Evolutionary conservation across 306 rosid genomes (phyloP).

Genomic region (Pterocarpus macrocarpus): DNA sequence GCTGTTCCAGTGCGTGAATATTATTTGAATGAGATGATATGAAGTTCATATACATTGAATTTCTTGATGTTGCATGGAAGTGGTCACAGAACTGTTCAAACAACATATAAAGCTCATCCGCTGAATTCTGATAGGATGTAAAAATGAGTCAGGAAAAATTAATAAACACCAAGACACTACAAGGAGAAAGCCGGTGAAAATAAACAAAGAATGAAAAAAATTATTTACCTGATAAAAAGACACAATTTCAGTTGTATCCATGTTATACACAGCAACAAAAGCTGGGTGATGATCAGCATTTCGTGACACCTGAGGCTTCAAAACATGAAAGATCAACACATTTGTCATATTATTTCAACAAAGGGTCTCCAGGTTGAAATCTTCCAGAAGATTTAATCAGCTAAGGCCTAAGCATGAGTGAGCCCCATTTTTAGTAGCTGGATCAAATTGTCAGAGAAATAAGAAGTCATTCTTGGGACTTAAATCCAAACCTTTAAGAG

Average conservation of each 20-base stretch:
- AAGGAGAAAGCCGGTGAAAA: slow-evolving; percentile 35
- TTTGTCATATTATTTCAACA: slow-evolving; percentile 42
- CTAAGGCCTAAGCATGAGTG: slow-evolving; percentile 5
- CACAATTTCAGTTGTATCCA: slow-evolving; percentile 95
- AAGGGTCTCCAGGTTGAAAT: slow-evolving; percentile 29
- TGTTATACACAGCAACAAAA: slow-evolving; percentile 90
- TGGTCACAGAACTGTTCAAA: slow-evolving; percentile 90
- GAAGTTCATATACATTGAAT: slow-evolving; percentile 77
- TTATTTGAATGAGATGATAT: slow-evolving; percentile 92
- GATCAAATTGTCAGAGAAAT: slow-evolving; percentile 7
- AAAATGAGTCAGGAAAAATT: slow-evolving; percentile 49
- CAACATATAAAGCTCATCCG: slow-evolving; percentile 84
- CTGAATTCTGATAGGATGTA: slow-evolving; percentile 71
- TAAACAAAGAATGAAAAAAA: slow-evolving; percentile 25
- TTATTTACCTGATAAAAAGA: slow-evolving; percentile 87
- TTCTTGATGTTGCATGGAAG: slow-evolving; percentile 81
- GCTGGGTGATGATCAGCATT: slow-evolving; percentile 81
- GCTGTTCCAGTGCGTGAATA: slow-evolving; percentile 79
- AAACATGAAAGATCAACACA: slow-evolving; percentile 47
- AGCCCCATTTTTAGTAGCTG: slow-evolving; percentile 14
- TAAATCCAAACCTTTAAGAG: slow-evolving; percentile 12
- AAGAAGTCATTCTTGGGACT: slow-evolving; percentile 8
- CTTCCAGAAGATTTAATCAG: slow-evolving; percentile 19
- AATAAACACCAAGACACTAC: neutral
- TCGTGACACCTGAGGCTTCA: slow-evolving; percentile 78